Base-by-base conservation (phyloP, 257 asterid genomes). In the Anisodus acutangulus region DNA sequence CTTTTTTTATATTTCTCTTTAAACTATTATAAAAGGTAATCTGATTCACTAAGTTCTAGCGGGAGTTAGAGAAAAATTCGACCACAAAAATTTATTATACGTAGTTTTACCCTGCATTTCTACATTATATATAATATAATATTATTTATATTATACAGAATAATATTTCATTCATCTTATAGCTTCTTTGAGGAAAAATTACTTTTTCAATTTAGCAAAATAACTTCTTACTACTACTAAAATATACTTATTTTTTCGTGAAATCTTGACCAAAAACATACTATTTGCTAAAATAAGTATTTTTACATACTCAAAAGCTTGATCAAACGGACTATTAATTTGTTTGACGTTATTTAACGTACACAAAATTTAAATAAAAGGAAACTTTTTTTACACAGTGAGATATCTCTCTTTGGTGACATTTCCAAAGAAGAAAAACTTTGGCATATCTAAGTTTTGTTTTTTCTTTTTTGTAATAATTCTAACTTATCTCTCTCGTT, bases 341-440 rank as follows among this genome's bases (percentile, higher is more conserved):
- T 16, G 31, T 8, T 16, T 69, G 15, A 39, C 1, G 41, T 16
- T 7, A 16, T 69, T 69, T 41, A 41, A 16, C 4, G 17, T 39
- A 2, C 17, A 49, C 31, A 41, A 8, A 39, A 39, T 3, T 54
- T 54, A 22, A 13, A 11, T 11, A 11, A 39, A 69, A 69, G 3
- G 41, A 39, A 16, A 69, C 6, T 37, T 67, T 68, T 3, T 41
- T 31, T 0, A 0, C 45, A 12, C 0, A 0, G 2, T 16, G 72
- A 66, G 72, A 39, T 64, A 17, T 64, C 19, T 35, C 15, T 19
- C 72, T 66, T 66, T 66, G 72, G 12, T 68, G 51, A 1, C 22
- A 68, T 68, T 68, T 68, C 37, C 51, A 68, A 68, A 68, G 76
- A 68, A 68, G 26, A 68, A 37, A 37, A 68, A 37, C 76, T 68